These are phyloP conservation scores for Datisca glomerata DNA, from an alignment of 306 rosid genomes.

Conservation along the genomic window DNA sequence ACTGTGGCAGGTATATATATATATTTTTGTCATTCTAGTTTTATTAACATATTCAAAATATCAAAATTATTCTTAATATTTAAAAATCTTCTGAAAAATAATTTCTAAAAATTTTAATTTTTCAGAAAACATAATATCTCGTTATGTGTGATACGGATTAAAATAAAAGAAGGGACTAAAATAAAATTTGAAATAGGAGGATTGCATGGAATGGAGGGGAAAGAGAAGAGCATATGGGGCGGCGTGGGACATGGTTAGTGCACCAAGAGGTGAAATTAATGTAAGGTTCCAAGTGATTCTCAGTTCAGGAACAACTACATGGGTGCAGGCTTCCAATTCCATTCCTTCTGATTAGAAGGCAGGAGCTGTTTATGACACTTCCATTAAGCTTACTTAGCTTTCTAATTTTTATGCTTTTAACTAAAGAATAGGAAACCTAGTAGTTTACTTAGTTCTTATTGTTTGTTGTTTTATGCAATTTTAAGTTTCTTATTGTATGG, in stretches of 20 bases:
- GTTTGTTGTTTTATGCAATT: too few species aligned
- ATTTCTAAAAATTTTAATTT: too few species aligned
- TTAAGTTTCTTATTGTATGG: too few species aligned
- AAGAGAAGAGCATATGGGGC: conserved; percentile 55
- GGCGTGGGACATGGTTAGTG: conserved; percentile 48
- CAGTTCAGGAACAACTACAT: conserved; percentile 19
- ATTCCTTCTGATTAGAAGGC: conserved; percentile 61
- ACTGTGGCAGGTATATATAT: conserved; percentile 49
- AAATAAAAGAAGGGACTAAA: too few species aligned
- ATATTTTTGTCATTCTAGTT: too few species aligned
- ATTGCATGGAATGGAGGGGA: conserved; percentile 44
- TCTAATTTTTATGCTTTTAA: conserved; percentile 3
- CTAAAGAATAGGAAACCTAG: conserved; percentile 14
- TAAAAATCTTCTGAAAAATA: too few species aligned
- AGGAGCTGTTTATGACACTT: conserved; percentile 50
- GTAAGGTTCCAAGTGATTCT: conserved; percentile 59
- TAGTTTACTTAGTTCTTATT: too few species aligned
- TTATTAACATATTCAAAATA: too few species aligned
- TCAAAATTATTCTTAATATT: too few species aligned
- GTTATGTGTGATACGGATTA: too few species aligned
- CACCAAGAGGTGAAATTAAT: conserved; percentile 37
- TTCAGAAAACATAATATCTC: too few species aligned
- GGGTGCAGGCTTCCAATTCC: conserved; percentile 39
- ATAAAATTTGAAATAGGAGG: conserved; percentile 53
- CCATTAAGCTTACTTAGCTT: conserved; percentile 46